Percentiles rank a stretch among this genome's conserved stretches.
phyloP scores from a whole-genome alignment of 2,329 filamentous ascomycete genomes.

The Zarea fungicola region DNA sequence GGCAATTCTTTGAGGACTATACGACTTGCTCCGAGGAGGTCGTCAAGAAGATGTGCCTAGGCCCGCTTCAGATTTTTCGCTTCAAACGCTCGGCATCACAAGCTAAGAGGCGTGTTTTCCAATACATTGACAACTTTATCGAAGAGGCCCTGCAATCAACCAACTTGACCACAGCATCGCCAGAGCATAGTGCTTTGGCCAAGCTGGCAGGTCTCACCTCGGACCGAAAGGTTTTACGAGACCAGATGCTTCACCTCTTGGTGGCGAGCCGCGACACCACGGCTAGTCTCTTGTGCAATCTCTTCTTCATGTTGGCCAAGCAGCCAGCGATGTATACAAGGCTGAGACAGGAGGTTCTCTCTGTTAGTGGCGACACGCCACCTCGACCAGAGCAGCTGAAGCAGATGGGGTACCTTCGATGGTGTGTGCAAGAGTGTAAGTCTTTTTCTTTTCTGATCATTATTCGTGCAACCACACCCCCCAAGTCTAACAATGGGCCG shows the following conservation, averaged over 20 bases:
- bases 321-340: slow-evolving; percentile 33
- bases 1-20: slow-evolving; percentile 31
- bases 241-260: slow-evolving; percentile 27
- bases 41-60: slow-evolving; percentile 21
- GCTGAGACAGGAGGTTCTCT: slow-evolving; percentile 34
- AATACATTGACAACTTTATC: slow-evolving; percentile 42
- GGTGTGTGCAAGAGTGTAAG: slow-evolving; percentile 53
- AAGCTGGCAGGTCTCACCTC: slow-evolving; percentile 17
- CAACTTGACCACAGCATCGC: neutral
- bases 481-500: neutral
- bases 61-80: slow-evolving; percentile 26
- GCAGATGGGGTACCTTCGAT: slow-evolving; percentile 49
- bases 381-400: slow-evolving; percentile 20
- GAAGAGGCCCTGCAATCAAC: neutral
- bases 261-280: slow-evolving; percentile 36
- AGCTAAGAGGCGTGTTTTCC: slow-evolving; percentile 28
- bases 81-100: slow-evolving; percentile 20
- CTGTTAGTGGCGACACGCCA: slow-evolving; percentile 14
- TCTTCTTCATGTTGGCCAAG: slow-evolving; percentile 30
- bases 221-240: slow-evolving; percentile 14
- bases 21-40: slow-evolving; percentile 26
- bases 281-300: slow-evolving; percentile 27
- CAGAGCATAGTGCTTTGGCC: slow-evolving; percentile 22
- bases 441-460: slow-evolving; percentile 3
- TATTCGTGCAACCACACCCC: slow-evolving; percentile 1